A percentile compares a stretch with the other conserved stretches of the same genome.
These are phyloP conservation scores for Turnera subulata DNA, from an alignment of 345 rosid species.

Conservation along the genomic window DNA sequence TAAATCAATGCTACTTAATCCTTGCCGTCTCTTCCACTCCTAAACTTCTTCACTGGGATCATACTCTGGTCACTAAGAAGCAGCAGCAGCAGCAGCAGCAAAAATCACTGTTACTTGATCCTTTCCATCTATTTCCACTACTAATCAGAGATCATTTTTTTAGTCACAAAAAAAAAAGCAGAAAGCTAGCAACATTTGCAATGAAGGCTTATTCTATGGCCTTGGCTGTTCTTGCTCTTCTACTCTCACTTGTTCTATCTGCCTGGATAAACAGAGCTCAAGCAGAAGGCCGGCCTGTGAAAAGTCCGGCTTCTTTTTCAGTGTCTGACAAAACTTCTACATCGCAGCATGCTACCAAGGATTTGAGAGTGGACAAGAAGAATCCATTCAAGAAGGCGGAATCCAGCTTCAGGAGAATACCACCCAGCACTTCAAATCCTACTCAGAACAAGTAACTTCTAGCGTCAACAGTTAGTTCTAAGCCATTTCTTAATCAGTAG, in stretches of 20 bases:
- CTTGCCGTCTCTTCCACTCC: background rate
- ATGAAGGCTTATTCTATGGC: too few relatives aligned
- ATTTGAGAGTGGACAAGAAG: slow-evolving; percentile 9
- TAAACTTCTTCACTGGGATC: too few relatives aligned
- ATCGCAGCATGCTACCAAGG: slow-evolving; percentile 15
- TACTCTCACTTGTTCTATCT: slow-evolving; percentile 37
- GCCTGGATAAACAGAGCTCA: slow-evolving; percentile 26
- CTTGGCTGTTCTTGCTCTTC: slow-evolving; percentile 30
- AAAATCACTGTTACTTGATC: too few relatives aligned
- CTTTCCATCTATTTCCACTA: too few relatives aligned
- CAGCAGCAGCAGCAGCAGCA: too few relatives aligned
- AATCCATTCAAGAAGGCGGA: slow-evolving; percentile 30
- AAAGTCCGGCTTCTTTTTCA: background rate
- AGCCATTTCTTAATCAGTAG: slow-evolving; percentile 12
- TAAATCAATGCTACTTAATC: background rate
- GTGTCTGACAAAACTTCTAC: background rate
- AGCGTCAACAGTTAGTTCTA: slow-evolving; percentile 4
- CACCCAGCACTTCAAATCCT: slow-evolving; percentile 68
- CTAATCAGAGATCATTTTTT: background rate
- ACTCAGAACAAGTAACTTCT: slow-evolving; percentile 46
- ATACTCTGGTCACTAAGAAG: too few relatives aligned
- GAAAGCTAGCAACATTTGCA: background rate
- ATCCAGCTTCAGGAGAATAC: slow-evolving; percentile 60
- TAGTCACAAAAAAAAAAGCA: too few relatives aligned
- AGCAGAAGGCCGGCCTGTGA: slow-evolving; percentile 38